A percentile compares a stretch with the other conserved stretches of the same genome.
Evolutionary conservation across 306 rosid genomes (phyloP).

Genomic region (Lagenaria siceraria): DNA sequence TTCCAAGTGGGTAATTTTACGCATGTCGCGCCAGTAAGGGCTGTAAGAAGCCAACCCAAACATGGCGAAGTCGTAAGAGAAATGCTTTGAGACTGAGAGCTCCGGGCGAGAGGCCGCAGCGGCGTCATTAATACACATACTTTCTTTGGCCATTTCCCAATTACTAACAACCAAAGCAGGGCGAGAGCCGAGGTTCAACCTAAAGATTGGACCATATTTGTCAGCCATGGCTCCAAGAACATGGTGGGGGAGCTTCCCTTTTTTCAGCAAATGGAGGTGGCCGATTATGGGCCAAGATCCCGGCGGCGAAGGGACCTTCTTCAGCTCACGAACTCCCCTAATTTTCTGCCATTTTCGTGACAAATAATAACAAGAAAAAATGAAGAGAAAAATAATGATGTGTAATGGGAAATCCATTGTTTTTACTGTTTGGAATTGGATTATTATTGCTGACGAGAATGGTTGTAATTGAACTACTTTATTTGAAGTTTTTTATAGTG

Average conservation of each 20-base stretch:
- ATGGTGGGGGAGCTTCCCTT: neutral
- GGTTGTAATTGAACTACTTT: neutral
- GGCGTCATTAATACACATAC: conserved; percentile 32
- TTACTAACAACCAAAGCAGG: conserved; percentile 25
- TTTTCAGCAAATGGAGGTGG: conserved; percentile 15
- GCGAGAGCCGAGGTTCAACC: conserved; percentile 19
- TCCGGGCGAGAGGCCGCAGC: conserved; percentile 31
- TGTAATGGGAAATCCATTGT: neutral
- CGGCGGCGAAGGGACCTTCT: neutral
- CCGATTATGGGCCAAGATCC: conserved; percentile 21
- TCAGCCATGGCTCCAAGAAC: conserved; percentile 19
- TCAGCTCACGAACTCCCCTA: neutral
- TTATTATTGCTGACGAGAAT: neutral
- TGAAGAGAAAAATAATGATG: neutral
- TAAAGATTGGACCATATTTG: conserved; percentile 30
- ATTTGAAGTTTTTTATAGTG: neutral
- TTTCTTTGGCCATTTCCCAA: conserved; percentile 39
- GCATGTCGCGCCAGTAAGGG: conserved; percentile 32
- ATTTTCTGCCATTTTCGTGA: neutral
- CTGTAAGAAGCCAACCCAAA: conserved; percentile 30
- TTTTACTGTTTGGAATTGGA: neutral
- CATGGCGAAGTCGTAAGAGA: conserved; percentile 31
- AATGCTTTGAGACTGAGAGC: conserved; percentile 3
- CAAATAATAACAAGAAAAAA: neutral
- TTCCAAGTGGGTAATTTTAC: conserved; percentile 23